Conservation (phyloP, 805 yeast genomes). For the Lipomyces orientalis region DNA sequence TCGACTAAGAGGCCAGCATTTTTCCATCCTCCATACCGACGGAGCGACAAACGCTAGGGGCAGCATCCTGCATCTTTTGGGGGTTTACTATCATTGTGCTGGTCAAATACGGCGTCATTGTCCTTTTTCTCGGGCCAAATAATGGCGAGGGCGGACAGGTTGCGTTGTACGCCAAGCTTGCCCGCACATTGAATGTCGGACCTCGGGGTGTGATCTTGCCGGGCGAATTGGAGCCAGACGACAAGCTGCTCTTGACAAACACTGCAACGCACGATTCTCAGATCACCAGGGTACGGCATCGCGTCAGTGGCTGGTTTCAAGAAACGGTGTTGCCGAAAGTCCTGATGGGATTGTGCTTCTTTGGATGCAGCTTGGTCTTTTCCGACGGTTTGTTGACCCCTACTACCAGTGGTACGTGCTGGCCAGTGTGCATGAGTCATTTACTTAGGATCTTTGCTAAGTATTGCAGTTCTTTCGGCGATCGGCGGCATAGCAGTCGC, state of each 20-base stretch:
- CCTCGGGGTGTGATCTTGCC: constrained; percentile 49
- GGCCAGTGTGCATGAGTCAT: background rate
- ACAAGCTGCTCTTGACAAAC: constrained; percentile 47
- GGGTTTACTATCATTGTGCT: constrained; percentile 59
- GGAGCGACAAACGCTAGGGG: constrained; percentile 55
- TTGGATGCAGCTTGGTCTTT: constrained; percentile 63
- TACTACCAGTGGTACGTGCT: constrained; percentile 53
- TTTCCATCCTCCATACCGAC: constrained; percentile 46
- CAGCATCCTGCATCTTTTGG: constrained; percentile 60
- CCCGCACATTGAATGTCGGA: constrained; percentile 52
- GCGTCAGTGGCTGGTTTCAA: constrained; percentile 39
- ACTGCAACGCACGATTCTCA: constrained; percentile 45
- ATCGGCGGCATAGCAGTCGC: constrained; percentile 62
- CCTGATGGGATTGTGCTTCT: constrained; percentile 49
- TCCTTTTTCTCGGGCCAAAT: constrained; percentile 58
- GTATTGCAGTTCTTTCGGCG: constrained; percentile 54
- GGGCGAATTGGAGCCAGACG: constrained; percentile 47
- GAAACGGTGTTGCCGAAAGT: constrained; percentile 40
- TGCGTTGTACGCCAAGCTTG: constrained; percentile 65
- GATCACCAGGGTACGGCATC: background rate
- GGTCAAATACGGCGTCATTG: constrained; percentile 57
- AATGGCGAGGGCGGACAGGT: constrained; percentile 69
- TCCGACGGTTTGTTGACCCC: constrained; percentile 69
- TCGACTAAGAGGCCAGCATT: constrained; percentile 29
- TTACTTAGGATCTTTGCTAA: background rate